Conservation (phyloP, 2,329 filamentous ascomycete species). For the Aspergillus versicolor region DNA sequence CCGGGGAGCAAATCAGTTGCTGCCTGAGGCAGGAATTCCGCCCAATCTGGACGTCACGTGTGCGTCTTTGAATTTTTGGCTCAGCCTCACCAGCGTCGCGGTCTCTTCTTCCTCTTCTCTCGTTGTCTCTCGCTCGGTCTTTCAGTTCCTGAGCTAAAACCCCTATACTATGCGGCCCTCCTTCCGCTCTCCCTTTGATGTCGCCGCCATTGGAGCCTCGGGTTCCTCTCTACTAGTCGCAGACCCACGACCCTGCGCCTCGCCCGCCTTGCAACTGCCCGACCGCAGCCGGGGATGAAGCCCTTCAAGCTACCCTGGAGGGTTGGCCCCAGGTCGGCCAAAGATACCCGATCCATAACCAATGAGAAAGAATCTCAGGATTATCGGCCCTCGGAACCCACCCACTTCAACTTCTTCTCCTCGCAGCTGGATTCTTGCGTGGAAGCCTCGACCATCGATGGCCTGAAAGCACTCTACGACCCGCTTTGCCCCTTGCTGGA, state of each 20-base stretch:
- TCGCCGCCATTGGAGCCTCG: constrained; percentile 3
- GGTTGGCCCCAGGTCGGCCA: constrained; percentile 35
- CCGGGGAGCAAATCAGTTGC: neutral
- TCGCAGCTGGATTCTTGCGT: constrained; percentile 87
- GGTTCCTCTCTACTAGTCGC: constrained; percentile 9
- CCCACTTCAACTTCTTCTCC: constrained; percentile 85
- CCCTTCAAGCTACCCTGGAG: constrained; percentile 3
- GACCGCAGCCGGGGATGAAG: constrained; percentile 7
- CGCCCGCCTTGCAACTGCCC: neutral
- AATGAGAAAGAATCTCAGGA: constrained; percentile 4
- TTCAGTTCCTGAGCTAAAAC: neutral
- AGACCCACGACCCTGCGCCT: neutral
- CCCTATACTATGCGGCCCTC: constrained; percentile 10
- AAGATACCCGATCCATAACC: neutral
- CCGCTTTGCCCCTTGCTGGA: constrained; percentile 64
- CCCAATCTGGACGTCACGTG: neutral
- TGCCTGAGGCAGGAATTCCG: neutral
- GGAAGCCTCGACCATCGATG: constrained; percentile 78
- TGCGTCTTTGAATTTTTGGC: neutral
- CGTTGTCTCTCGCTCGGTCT: neutral
- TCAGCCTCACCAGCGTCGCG: neutral
- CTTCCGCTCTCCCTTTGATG: constrained; percentile 1
- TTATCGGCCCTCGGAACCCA: constrained; percentile 46
- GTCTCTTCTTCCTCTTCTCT: neutral
- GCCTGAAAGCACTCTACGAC: constrained; percentile 79